A percentile compares a stretch with the other conserved stretches of the same genome.
phyloP scores from a whole-genome alignment of 2,329 filamentous ascomycete genomes.

The Aspergillus pseudoterreus region DNA sequence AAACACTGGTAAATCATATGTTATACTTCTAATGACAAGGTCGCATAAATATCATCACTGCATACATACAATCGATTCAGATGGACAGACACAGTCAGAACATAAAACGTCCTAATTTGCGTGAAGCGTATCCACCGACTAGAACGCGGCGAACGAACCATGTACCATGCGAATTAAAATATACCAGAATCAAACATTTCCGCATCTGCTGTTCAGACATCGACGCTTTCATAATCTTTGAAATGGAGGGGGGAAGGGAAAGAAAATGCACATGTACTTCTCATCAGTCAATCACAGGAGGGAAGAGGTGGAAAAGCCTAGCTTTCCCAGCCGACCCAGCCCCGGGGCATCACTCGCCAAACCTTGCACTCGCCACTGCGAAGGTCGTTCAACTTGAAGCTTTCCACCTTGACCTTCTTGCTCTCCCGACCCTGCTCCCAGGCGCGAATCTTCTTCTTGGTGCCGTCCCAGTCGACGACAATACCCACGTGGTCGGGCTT shows the following conservation, averaged over 20 bases:
- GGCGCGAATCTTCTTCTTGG: constrained; percentile 92
- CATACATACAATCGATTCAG: constrained; percentile 17
- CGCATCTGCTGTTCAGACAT: constrained; percentile 13
- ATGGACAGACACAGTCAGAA: constrained; percentile 8
- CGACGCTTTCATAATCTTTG: constrained; percentile 1
- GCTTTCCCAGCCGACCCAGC: constrained; percentile 83
- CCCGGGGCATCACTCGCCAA: constrained; percentile 89
- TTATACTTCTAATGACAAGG: background rate
- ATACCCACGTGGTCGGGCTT: constrained; percentile 85
- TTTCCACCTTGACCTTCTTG: constrained; percentile 90
- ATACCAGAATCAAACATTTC: constrained; percentile 20
- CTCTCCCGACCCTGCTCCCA: constrained; percentile 95
- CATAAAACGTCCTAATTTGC: background rate
- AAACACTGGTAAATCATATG: no score
- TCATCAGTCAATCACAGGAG: background rate
- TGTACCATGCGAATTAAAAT: constrained; percentile 18
- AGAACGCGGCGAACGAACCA: constrained; percentile 4
- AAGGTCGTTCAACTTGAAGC: constrained; percentile 88
- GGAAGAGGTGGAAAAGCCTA: constrained; percentile 7
- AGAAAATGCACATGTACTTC: background rate
- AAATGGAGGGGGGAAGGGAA: background rate
- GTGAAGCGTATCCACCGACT: background rate
- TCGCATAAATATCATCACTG: constrained; percentile 12
- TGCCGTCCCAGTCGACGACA: constrained; percentile 95
- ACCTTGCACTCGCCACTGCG: constrained; percentile 93